Evolutionary conservation across 208 protist genomes (phyloP).

Genomic region (Acanthamoeba triangularis): DNA sequence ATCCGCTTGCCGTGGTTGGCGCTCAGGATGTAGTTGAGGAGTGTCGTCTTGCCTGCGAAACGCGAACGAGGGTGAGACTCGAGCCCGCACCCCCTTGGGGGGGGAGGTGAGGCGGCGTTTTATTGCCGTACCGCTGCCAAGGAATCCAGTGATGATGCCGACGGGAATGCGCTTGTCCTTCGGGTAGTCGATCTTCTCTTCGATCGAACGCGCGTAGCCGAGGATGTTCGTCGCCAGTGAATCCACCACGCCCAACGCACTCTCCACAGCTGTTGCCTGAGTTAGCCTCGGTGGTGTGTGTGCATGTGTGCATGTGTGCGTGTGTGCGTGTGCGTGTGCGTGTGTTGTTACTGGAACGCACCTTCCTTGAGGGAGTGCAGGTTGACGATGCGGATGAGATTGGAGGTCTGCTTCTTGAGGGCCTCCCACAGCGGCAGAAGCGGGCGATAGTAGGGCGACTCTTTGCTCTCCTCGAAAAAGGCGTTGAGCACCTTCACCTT

Average conservation of each 20-base stretch:
- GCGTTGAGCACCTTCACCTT: constrained; percentile 11
- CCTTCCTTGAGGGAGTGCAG: constrained; percentile 19
- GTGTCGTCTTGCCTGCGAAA: constrained; percentile 79
- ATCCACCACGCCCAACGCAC: background rate
- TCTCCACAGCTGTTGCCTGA: background rate
- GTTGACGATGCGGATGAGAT: constrained; percentile 44
- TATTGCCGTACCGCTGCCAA: constrained; percentile 78
- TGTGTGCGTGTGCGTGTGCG: background rate
- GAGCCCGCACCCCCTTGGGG: background rate
- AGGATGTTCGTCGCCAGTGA: background rate
- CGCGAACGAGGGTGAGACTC: background rate
- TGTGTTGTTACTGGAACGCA: background rate
- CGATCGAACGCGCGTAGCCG: background rate
- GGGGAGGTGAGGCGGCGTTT: background rate
- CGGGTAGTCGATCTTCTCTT: constrained; percentile 48
- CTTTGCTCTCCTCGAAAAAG: constrained; percentile 31
- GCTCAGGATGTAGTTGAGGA: constrained; percentile 85
- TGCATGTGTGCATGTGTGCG: background rate
- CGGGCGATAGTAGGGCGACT: constrained; percentile 39
- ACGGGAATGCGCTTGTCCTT: constrained; percentile 78
- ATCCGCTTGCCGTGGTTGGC: constrained; percentile 85
- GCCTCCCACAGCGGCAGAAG: constrained; percentile 26
- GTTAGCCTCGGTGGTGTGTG: background rate
- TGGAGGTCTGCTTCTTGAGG: constrained; percentile 57
- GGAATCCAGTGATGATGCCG: constrained; percentile 84